phyloP scores from a whole-genome alignment of 2,329 filamentous ascomycete species.

The Diaporthe sp. region DNA sequence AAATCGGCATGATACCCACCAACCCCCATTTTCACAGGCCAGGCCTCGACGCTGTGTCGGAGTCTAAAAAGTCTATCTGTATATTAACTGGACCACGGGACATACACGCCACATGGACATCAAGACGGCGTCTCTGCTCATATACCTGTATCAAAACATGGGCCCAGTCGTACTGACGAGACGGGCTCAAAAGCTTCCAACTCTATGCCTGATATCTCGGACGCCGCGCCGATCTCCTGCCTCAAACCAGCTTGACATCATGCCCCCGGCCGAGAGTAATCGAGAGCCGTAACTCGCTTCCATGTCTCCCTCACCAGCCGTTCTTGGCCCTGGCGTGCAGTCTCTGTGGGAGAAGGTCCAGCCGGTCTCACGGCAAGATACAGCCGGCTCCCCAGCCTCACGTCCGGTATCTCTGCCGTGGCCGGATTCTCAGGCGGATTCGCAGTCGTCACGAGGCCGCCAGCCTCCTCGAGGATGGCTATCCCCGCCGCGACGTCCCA shows the following conservation, averaged over 20 bases:
- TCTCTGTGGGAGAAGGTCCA: slow-evolving; percentile 71
- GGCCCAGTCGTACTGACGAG: slow-evolving; percentile 9
- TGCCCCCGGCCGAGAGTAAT: slow-evolving; percentile 75
- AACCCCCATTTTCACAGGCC: slow-evolving; percentile 19
- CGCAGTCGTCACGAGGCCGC: slow-evolving; percentile 79
- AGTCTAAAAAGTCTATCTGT: slow-evolving; percentile 19
- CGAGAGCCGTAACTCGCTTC: slow-evolving; percentile 74
- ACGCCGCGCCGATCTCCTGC: neutral
- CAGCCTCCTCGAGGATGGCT: slow-evolving; percentile 79
- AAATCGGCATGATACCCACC: slow-evolving; percentile 38
- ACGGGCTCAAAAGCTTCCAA: slow-evolving; percentile 28
- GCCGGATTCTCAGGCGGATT: slow-evolving; percentile 74
- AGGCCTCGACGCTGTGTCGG: neutral
- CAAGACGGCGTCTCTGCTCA: slow-evolving; percentile 33
- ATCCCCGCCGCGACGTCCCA: slow-evolving; percentile 85
- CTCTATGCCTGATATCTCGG: slow-evolving; percentile 9
- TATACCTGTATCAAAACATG: slow-evolving; percentile 36
- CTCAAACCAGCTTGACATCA: slow-evolving; percentile 43
- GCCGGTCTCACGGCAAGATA: slow-evolving; percentile 80
- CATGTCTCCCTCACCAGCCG: slow-evolving; percentile 79
- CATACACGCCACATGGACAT: slow-evolving; percentile 28
- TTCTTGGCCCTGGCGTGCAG: slow-evolving; percentile 76
- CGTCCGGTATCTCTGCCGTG: slow-evolving; percentile 69
- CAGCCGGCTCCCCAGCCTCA: slow-evolving; percentile 74
- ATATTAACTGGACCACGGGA: slow-evolving; percentile 25